These are phyloP conservation scores for Neurospora pannonica DNA, from an alignment of 495 filamentous ascomycete genomes.

Conservation along the genomic window DNA sequence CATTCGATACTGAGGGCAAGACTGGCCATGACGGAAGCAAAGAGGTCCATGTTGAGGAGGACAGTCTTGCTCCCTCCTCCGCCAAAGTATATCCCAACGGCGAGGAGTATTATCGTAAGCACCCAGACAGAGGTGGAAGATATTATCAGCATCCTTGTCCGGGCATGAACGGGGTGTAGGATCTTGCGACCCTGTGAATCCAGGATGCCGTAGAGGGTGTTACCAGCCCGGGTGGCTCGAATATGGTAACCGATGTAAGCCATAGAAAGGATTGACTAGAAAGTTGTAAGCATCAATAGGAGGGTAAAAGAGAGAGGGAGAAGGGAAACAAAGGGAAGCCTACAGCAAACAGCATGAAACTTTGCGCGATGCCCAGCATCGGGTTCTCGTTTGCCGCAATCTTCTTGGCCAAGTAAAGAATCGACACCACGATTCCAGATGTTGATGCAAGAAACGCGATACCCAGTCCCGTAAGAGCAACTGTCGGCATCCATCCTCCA, in stretches of 20 bases:
- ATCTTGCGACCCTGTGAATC: conserved; percentile 3
- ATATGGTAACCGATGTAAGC: conserved; percentile 10
- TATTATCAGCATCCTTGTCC: conserved; percentile 5
- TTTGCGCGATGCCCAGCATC: conserved; percentile 5
- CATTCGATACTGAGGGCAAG: conserved; percentile 1
- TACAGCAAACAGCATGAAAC: conserved; percentile 11
- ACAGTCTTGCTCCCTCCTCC: background rate
- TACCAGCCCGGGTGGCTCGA: conserved; percentile 1
- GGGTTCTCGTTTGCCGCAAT: background rate
- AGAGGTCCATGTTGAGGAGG: conserved; percentile 4
- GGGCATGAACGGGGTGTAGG: conserved; percentile 9
- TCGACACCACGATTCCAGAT: background rate
- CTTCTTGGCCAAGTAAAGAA: background rate
- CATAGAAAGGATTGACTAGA: conserved; percentile 8
- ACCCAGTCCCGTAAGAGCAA: background rate
- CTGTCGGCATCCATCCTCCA: background rate
- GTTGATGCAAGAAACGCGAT: background rate
- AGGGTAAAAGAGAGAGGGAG: background rate
- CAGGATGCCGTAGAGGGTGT: conserved; percentile 4
- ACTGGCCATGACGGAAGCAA: conserved; percentile 5
- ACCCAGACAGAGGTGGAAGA: conserved; percentile 1
- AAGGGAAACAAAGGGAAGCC: background rate
- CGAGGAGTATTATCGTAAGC: conserved; percentile 1
- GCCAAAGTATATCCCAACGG: conserved; percentile 6
- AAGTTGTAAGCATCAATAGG: background rate